These are phyloP conservation scores for Podila epicladia DNA, from an alignment of 192 early-diverging fungal genomes.

Conservation along the genomic window DNA sequence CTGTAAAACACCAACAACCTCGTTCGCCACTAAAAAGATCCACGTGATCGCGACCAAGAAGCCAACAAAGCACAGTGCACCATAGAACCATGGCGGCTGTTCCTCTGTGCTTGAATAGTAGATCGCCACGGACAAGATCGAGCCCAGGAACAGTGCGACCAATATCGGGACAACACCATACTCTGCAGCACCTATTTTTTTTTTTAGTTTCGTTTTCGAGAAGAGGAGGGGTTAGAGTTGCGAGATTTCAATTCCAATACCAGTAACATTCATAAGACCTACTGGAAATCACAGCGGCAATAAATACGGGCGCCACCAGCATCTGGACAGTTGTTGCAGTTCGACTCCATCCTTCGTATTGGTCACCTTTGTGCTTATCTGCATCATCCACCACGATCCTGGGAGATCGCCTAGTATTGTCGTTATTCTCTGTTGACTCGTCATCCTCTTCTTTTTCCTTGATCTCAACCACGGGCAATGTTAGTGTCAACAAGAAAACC, in stretches of 20 bases:
- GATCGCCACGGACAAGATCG: conserved; percentile 19
- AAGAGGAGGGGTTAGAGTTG: not conserved
- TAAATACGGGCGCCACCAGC: conserved; percentile 64
- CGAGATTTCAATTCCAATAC: not conserved
- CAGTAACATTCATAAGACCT: not conserved
- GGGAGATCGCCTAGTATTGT: not conserved
- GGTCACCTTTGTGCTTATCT: conserved; percentile 4
- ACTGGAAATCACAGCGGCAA: conserved; percentile 50
- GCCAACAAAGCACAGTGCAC: conserved; percentile 70
- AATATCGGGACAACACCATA: conserved; percentile 36
- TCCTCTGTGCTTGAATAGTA: conserved; percentile 46
- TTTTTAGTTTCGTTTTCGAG: not conserved
- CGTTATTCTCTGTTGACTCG: not conserved
- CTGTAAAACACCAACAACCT: conserved; percentile 88
- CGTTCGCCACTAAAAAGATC: conserved; percentile 91
- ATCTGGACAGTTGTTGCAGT: conserved; percentile 69
- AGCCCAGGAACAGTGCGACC: conserved; percentile 42
- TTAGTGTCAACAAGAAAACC: conserved; percentile 61
- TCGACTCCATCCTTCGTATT: conserved; percentile 57
- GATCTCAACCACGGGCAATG: conserved; percentile 71
- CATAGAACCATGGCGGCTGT: conserved; percentile 55
- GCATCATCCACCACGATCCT: conserved; percentile 35
- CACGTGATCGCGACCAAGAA: conserved; percentile 84
- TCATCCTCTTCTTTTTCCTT: conserved; percentile 47
- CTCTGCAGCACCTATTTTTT: conserved; percentile 23